Conservation (phyloP, 208 protist species). For the Jaenimonas drosophilae region DNA sequence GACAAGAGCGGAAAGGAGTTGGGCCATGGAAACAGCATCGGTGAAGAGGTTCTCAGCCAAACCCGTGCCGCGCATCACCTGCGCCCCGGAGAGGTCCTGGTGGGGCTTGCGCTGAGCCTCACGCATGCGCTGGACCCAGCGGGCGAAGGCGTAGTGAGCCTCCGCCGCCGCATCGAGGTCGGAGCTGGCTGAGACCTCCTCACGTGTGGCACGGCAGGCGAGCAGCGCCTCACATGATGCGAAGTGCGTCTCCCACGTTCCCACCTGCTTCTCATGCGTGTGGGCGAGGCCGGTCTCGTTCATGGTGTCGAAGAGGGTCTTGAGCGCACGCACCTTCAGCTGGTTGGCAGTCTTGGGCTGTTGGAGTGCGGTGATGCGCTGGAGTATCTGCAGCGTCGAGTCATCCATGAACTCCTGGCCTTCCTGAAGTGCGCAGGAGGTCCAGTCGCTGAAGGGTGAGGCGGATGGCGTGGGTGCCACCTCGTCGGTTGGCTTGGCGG, state of each 20-base stretch:
- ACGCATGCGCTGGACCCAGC: slow-evolving; percentile 81
- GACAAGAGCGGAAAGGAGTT: slow-evolving; percentile 20
- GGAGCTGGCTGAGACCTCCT: slow-evolving; percentile 9
- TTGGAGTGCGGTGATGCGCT: slow-evolving; percentile 69
- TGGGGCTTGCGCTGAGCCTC: slow-evolving; percentile 70
- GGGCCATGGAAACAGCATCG: slow-evolving; percentile 14
- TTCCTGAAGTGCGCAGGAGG: slow-evolving; percentile 7
- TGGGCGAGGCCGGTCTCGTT: slow-evolving; percentile 67
- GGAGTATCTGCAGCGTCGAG: slow-evolving; percentile 48
- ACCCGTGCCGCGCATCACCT: slow-evolving; percentile 64
- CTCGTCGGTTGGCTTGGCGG: background rate
- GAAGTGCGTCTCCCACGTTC: slow-evolving; percentile 62
- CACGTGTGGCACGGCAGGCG: slow-evolving; percentile 28
- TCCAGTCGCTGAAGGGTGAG: background rate
- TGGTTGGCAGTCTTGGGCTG: slow-evolving; percentile 65
- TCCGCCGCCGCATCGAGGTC: slow-evolving; percentile 20
- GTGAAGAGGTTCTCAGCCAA: slow-evolving; percentile 66
- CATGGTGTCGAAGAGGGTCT: slow-evolving; percentile 73
- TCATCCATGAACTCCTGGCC: slow-evolving; percentile 41
- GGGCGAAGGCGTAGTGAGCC: slow-evolving; percentile 63
- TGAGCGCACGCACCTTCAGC: slow-evolving; percentile 79
- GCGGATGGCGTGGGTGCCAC: background rate
- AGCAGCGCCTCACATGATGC: slow-evolving; percentile 48
- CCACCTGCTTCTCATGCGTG: slow-evolving; percentile 53
- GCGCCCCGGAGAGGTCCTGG: slow-evolving; percentile 77